phyloP scores from a whole-genome alignment of 805 yeast species.

The Saccharomycopsis babjevae region DNA sequence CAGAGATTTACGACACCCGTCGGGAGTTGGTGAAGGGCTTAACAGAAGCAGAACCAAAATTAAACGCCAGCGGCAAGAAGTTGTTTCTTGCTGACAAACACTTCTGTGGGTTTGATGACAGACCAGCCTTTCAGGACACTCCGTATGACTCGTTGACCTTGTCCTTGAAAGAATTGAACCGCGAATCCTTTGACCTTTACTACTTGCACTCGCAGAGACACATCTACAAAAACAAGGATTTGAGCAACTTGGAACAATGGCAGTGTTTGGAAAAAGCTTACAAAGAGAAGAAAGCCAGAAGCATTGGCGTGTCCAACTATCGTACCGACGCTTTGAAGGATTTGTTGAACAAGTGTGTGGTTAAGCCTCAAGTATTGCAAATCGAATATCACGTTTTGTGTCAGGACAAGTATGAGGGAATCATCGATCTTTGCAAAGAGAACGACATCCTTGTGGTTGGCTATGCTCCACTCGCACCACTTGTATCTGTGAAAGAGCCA shows the following conservation, averaged over 20 bases:
- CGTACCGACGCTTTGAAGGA: constrained; percentile 35
- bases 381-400: constrained; percentile 57
- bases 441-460: constrained; percentile 49
- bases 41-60: constrained; percentile 29
- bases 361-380: constrained; percentile 50
- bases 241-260: constrained; percentile 36
- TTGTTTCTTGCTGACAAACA: constrained; percentile 48
- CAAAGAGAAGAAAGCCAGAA: constrained; percentile 44
- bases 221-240: constrained; percentile 22
- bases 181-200: constrained; percentile 43
- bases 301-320: constrained; percentile 56
- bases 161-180: constrained; percentile 30
- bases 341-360: constrained; percentile 29
- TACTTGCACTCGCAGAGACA: constrained; percentile 39
- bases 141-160: constrained; percentile 34
- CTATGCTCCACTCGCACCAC: constrained; percentile 58
- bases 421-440: constrained; percentile 38
- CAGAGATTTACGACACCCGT: constrained; percentile 46
- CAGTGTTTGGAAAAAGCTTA: constrained; percentile 36
- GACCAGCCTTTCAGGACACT: constrained; percentile 22
- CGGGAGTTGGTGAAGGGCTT: constrained; percentile 43
- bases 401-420: constrained; percentile 57
- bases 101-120: constrained; percentile 25
- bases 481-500: constrained; percentile 36
- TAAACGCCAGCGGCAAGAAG: constrained; percentile 32